phyloP scores from a whole-genome alignment of 192 early-diverging fungal genomes.

The Fimicolochytrium jonesii region DNA sequence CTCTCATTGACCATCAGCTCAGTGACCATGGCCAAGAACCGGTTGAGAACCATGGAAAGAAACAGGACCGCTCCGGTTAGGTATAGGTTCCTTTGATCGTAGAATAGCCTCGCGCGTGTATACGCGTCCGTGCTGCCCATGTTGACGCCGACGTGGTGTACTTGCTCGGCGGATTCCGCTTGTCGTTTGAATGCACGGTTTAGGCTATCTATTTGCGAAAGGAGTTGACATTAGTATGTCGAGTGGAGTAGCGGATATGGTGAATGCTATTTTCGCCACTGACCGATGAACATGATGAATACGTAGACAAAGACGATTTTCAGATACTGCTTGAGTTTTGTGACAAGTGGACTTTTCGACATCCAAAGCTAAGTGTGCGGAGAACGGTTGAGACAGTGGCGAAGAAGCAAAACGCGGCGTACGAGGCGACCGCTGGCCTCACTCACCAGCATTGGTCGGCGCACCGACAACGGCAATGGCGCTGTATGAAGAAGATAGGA shows the following conservation, averaged over 20 bases:
- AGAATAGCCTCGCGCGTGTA: slow-evolving; percentile 20
- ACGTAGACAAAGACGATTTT: slow-evolving; percentile 26
- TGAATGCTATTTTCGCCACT: too few relatives aligned
- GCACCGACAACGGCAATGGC: slow-evolving; percentile 20
- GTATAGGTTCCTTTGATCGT: slow-evolving; percentile 41
- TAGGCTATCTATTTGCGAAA: not conserved
- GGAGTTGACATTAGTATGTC: not conserved
- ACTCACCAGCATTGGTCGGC: slow-evolving; percentile 19
- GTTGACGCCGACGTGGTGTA: not conserved
- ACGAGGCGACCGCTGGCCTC: not conserved
- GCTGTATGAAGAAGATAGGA: too few relatives aligned
- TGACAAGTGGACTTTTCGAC: slow-evolving; percentile 14
- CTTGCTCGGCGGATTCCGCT: slow-evolving; percentile 5
- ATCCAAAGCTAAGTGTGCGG: not conserved
- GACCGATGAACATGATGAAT: slow-evolving; percentile 22
- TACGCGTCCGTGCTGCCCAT: slow-evolving; percentile 21
- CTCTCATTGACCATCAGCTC: slow-evolving; percentile 30
- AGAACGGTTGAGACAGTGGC: not conserved
- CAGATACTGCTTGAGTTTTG: slow-evolving; percentile 6
- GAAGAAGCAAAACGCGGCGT: too few relatives aligned
- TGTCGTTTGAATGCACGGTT: slow-evolving; percentile 4
- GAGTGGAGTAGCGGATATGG: not conserved
- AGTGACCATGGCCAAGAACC: slow-evolving; percentile 29
- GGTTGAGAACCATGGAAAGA: slow-evolving; percentile 30
- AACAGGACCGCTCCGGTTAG: slow-evolving; percentile 37